These are phyloP conservation scores for Pythium sp. DNA, from an alignment of 352 stramenopile genomes.

Conservation along the genomic window DNA sequence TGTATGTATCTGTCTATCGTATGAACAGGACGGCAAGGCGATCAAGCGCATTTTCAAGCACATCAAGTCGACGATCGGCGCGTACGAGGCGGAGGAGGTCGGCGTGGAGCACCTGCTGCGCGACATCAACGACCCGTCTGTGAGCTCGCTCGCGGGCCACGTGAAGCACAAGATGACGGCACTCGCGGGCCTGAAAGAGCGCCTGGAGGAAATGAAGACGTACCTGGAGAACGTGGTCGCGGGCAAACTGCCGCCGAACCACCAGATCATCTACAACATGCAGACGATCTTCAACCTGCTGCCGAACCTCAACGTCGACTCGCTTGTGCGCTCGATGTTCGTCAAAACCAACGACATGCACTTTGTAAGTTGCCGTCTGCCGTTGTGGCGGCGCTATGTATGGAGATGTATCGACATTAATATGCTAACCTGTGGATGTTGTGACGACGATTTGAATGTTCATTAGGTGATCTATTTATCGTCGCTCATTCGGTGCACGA, in stretches of 20 bases:
- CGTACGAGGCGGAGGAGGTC: constrained; percentile 95
- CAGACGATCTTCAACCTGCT: constrained; percentile 99
- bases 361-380: constrained; percentile 73
- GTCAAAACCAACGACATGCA: constrained; percentile 99
- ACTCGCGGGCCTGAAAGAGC: constrained; percentile 90
- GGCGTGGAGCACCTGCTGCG: constrained; percentile 98
- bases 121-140: constrained; percentile 99
- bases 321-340: constrained; percentile 96
- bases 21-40: constrained; percentile 84
- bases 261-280: constrained; percentile 99
- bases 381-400: neutral
- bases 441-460: neutral
- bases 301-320: constrained; percentile 97
- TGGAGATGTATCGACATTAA: neutral
- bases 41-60: constrained; percentile 98
- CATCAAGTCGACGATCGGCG: constrained; percentile 95
- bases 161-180: constrained; percentile 98
- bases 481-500: constrained; percentile 96
- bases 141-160: constrained; percentile 96
- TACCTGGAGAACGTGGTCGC: constrained; percentile 95
- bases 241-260: constrained; percentile 68
- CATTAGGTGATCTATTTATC: constrained; percentile 96
- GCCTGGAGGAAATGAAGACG: constrained; percentile 97
- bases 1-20: neutral
- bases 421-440: neutral